Evolutionary conservation across 495 filamentous ascomycete genomes (phyloP).

Genomic region (Aspergillus ostianus): DNA sequence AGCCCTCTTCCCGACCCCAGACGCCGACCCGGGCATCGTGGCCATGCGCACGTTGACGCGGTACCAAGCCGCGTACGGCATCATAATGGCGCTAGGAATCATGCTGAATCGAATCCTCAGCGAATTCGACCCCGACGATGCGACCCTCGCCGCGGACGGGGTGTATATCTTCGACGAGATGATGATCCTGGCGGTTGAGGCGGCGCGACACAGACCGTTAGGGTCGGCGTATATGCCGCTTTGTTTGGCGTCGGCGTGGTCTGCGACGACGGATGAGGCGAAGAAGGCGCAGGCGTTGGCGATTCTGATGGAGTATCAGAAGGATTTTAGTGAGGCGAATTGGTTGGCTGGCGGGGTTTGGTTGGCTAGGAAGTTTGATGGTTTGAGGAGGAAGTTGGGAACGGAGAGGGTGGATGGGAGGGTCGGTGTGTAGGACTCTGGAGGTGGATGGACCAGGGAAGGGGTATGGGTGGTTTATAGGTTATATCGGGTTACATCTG

Average conservation of each 20-base stretch:
- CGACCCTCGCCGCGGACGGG: conserved; percentile 17
- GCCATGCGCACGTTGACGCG: conserved; percentile 16
- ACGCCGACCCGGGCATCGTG: neutral
- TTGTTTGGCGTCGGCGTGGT: conserved; percentile 22
- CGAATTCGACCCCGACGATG: conserved; percentile 20
- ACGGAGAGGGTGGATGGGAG: too few species aligned
- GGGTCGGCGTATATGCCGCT: conserved; percentile 23
- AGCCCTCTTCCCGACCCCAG: neutral
- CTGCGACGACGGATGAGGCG: conserved; percentile 10
- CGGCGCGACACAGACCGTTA: conserved; percentile 21
- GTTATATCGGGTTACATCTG: too few species aligned
- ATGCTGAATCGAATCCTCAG: conserved; percentile 31
- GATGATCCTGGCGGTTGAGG: conserved; percentile 13
- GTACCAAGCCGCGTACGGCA: conserved; percentile 23
- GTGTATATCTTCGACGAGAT: conserved; percentile 21
- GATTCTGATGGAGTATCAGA: conserved; percentile 16
- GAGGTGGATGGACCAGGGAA: too few species aligned
- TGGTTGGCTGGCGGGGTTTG: conserved; percentile 9
- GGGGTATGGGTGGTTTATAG: too few species aligned
- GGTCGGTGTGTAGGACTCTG: too few species aligned
- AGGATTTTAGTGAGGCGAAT: conserved; percentile 14
- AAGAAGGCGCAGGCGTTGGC: conserved; percentile 7
- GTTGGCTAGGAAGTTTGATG: neutral
- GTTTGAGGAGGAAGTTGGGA: neutral
- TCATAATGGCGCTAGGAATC: conserved; percentile 25